Evolutionary conservation across 2,329 filamentous ascomycete genomes (phyloP).

Genomic region (Xylariaceae sp.): DNA sequence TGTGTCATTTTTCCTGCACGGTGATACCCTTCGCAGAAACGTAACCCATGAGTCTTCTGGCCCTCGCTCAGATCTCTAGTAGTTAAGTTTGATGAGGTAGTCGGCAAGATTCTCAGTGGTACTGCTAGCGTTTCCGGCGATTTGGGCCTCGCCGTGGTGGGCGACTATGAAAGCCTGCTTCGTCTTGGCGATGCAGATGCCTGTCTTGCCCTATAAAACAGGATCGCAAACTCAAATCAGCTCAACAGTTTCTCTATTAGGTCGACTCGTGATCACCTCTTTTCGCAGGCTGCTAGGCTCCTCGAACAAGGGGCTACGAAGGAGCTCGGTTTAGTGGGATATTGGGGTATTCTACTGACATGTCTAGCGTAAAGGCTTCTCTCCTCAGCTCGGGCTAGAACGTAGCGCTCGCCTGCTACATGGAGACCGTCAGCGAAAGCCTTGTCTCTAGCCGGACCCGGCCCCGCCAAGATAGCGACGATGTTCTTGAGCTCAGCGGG

Average conservation of each 20-base stretch:
- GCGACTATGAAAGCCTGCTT: conserved; percentile 82
- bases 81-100: conserved; percentile 75
- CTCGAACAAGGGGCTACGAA: too few species aligned
- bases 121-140: conserved; percentile 70
- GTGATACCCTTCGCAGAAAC: conserved; percentile 10
- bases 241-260: background rate
- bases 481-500: conserved; percentile 58
- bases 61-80: conserved; percentile 45
- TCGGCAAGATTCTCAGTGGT: conserved; percentile 81
- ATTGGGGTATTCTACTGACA: conserved; percentile 47
- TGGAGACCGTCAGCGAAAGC: conserved; percentile 70
- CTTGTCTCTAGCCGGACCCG: conserved; percentile 51
- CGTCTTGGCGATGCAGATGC: conserved; percentile 80
- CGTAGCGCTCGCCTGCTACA: conserved; percentile 71
- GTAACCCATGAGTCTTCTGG: conserved; percentile 2
- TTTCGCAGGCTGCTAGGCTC: background rate
- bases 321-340: background rate
- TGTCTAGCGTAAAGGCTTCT: conserved; percentile 81
- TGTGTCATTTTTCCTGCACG: conserved; percentile 5
- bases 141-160: conserved; percentile 72
- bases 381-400: conserved; percentile 71
- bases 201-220: conserved; percentile 61
- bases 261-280: background rate
- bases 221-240: conserved; percentile 10
- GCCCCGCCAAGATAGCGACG: conserved; percentile 45